phyloP scores from a whole-genome alignment of 371 early-diverging fungal genomes.

The Phascolomyces articulosus region DNA sequence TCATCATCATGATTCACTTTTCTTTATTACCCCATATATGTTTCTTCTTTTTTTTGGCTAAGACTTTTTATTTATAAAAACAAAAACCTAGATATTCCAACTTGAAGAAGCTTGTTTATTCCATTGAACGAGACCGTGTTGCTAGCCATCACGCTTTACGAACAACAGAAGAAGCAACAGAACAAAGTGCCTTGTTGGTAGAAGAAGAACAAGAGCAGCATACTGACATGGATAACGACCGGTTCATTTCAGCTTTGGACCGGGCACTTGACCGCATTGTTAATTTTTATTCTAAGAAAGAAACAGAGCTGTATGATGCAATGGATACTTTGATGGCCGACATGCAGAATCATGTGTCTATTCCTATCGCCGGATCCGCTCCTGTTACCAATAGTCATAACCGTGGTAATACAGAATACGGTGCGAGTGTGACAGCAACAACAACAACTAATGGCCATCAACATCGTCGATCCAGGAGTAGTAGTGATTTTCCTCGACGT shows the following conservation, averaged over 20 bases:
- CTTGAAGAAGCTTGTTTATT: conserved; percentile 89
- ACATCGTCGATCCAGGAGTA: conserved; percentile 1
- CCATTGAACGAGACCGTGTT: conserved; percentile 83
- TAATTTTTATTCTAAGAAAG: conserved; percentile 82
- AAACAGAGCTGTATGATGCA: conserved; percentile 74
- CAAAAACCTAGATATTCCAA: conserved; percentile 65
- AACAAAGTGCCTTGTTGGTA: conserved; percentile 41
- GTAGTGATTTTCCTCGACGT: conserved; percentile 5
- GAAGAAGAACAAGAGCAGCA: conserved; percentile 9
- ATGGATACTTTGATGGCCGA: conserved; percentile 51
- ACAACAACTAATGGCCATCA: neutral
- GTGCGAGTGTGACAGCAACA: no score
- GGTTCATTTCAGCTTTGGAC: conserved; percentile 74
- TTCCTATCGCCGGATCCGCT: neutral
- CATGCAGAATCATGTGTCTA: conserved; percentile 24
- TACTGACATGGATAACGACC: conserved; percentile 43
- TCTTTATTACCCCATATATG: no score
- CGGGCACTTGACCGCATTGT: conserved; percentile 80
- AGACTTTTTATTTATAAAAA: neutral
- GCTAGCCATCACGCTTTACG: conserved; percentile 18
- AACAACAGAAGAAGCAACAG: conserved; percentile 39
- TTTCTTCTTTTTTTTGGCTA: neutral
- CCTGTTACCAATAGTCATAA: neutral
- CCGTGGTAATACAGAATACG: no score
- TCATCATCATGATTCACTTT: neutral